A percentile compares a stretch with the other conserved stretches of the same genome.
These are phyloP conservation scores for Myxozyma neotropica DNA, from an alignment of 805 yeast genomes.

Conservation along the genomic window DNA sequence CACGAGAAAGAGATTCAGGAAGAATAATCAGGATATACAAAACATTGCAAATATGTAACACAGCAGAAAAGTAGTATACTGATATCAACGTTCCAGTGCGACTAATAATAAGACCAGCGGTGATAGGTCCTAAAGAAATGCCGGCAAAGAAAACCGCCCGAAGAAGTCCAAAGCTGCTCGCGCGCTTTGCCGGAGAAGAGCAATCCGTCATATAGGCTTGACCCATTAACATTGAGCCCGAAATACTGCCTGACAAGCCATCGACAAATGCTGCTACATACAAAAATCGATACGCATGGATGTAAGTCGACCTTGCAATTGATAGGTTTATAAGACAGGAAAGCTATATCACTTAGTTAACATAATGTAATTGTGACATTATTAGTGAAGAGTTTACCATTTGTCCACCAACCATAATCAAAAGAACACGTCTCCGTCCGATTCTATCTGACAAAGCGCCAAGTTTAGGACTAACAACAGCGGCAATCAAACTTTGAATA, in stretches of 20 bases:
- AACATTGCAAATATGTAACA: background rate
- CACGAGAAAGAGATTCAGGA: conserved; percentile 30
- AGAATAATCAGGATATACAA: conserved; percentile 13
- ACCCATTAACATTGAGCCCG: conserved; percentile 57
- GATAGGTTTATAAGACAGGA: background rate
- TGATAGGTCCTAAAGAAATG: conserved; percentile 37
- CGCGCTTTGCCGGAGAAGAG: conserved; percentile 59
- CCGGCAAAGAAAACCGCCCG: conserved; percentile 39
- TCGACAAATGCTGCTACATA: conserved; percentile 51
- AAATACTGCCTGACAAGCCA: conserved; percentile 62
- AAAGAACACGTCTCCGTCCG: conserved; percentile 22
- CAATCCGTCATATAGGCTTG: conserved; percentile 77
- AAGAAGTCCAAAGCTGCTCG: conserved; percentile 38
- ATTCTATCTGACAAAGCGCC: conserved; percentile 29
- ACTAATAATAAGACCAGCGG: conserved; percentile 34
- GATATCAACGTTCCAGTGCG: conserved; percentile 9
- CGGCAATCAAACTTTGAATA: conserved; percentile 3
- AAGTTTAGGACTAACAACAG: conserved; percentile 16
- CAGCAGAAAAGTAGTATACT: conserved; percentile 17
- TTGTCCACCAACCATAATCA: conserved; percentile 2
- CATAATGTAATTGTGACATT: background rate
- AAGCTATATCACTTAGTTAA: background rate
- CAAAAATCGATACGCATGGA: conserved; percentile 40
- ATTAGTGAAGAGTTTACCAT: background rate
- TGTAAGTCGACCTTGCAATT: background rate